These are phyloP conservation scores for Pisolithus albus DNA, from an alignment of 768 basidiomycete species.

Conservation along the genomic window DNA sequence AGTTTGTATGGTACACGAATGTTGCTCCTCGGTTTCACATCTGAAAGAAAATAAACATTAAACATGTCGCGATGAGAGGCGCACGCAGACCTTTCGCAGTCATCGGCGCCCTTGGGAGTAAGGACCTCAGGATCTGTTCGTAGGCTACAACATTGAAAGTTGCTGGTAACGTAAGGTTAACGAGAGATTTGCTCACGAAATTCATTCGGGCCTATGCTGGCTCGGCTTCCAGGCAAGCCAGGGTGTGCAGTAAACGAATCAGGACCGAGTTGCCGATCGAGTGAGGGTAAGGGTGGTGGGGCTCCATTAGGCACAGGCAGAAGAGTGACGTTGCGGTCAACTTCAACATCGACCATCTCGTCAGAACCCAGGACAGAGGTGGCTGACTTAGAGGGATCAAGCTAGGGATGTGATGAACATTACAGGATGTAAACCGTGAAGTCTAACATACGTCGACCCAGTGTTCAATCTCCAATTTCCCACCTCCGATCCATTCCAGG, in stretches of 20 bases:
- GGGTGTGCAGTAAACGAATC: constrained; percentile 2
- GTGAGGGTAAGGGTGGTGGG: constrained; percentile 19
- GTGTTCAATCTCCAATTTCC: constrained; percentile 43
- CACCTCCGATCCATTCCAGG: constrained; percentile 35
- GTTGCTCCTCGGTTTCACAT: constrained; percentile 28
- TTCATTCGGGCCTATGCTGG: constrained; percentile 5
- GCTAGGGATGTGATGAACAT: constrained; percentile 19
- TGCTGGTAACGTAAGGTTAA: background rate
- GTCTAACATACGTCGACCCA: constrained; percentile 41
- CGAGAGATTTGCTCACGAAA: constrained; percentile 12
- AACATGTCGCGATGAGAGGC: background rate
- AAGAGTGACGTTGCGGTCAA: constrained; percentile 37
- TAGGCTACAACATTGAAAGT: constrained; percentile 21
- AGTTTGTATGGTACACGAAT: constrained; percentile 34
- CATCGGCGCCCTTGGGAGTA: constrained; percentile 39
- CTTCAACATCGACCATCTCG: constrained; percentile 45
- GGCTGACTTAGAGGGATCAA: constrained; percentile 34
- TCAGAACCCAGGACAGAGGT: constrained; percentile 39
- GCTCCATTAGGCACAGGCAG: constrained; percentile 22
- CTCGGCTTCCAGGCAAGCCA: background rate
- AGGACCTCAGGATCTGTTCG: constrained; percentile 24
- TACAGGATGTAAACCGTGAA: background rate
- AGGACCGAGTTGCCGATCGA: constrained; percentile 17
- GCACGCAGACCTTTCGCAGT: constrained; percentile 32
- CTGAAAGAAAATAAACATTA: constrained; percentile 17